phyloP scores from a whole-genome alignment of 1,284 basidiomycete species.

The Apiotrichum mycotoxinovorans region DNA sequence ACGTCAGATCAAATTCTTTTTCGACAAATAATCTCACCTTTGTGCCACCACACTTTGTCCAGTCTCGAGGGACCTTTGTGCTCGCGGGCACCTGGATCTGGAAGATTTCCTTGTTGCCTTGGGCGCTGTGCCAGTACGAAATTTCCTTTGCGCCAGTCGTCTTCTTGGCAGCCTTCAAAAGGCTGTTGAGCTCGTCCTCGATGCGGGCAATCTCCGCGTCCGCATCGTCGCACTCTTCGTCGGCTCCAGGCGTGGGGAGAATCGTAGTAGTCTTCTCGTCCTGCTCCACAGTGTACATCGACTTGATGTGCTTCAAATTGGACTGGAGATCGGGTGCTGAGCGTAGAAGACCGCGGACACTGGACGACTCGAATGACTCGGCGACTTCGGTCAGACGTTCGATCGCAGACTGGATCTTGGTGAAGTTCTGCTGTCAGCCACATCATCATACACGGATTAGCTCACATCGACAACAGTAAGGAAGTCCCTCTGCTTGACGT shows the following conservation, averaged over 20 bases:
- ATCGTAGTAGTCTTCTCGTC: conserved; percentile 54
- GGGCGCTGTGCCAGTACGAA: conserved; percentile 76
- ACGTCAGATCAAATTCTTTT: background rate
- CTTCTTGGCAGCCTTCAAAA: conserved; percentile 62
- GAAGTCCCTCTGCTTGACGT: conserved; percentile 80
- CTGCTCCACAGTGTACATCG: conserved; percentile 64
- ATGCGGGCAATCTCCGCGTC: conserved; percentile 64
- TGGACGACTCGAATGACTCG: conserved; percentile 69
- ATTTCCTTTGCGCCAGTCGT: conserved; percentile 54
- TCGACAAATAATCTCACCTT: conserved; percentile 67
- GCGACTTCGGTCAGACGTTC: conserved; percentile 62
- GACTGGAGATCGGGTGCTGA: conserved; percentile 70
- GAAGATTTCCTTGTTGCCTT: conserved; percentile 86
- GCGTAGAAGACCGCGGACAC: conserved; percentile 68
- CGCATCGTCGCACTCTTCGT: conserved; percentile 74
- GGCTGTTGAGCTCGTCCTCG: conserved; percentile 66
- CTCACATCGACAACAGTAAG: conserved; percentile 70
- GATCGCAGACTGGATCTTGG: conserved; percentile 65
- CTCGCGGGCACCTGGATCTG: conserved; percentile 67
- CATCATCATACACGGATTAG: background rate
- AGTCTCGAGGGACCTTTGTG: conserved; percentile 69
- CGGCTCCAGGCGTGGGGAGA: conserved; percentile 75
- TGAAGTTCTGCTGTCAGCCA: conserved; percentile 62
- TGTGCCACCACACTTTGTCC: conserved; percentile 77
- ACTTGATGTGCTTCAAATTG: conserved; percentile 63